Conservation (phyloP, 768 basidiomycete genomes). For the Pleurotus eryngii region DNA sequence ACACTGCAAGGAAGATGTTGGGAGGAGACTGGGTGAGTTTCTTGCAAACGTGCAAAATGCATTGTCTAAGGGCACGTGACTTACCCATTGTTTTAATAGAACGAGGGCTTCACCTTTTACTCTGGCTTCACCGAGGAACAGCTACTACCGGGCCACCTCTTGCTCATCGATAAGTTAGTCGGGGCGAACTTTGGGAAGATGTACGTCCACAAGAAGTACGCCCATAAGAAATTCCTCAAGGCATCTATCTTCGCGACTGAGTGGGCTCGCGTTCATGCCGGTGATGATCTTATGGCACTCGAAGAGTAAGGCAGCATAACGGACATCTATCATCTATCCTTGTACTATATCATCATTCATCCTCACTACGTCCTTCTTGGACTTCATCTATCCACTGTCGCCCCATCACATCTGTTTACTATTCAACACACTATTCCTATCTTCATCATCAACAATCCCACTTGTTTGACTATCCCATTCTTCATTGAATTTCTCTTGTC, state of each 20-base stretch:
- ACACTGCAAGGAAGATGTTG: slow-evolving; percentile 90
- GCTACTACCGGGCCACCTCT: slow-evolving; percentile 72
- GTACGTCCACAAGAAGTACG: slow-evolving; percentile 95
- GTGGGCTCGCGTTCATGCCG: slow-evolving; percentile 58
- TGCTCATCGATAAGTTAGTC: slow-evolving; percentile 80
- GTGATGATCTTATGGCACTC: slow-evolving; percentile 44
- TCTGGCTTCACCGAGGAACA: slow-evolving; percentile 91
- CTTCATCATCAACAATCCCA: slow-evolving; percentile 3
- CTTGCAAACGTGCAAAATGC: slow-evolving; percentile 12
- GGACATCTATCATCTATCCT: slow-evolving; percentile 4
- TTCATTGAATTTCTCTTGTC: neutral
- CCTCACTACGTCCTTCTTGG: slow-evolving; percentile 4
- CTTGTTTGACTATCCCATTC: slow-evolving; percentile 3
- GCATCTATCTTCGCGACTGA: slow-evolving; percentile 76
- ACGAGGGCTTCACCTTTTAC: slow-evolving; percentile 88
- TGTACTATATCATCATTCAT: neutral
- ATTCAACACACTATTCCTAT: neutral
- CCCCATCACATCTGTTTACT: slow-evolving; percentile 6
- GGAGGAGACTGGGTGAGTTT: slow-evolving; percentile 91
- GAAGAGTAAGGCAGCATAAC: slow-evolving; percentile 30
- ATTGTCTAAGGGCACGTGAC: slow-evolving; percentile 30
- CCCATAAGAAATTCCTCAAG: slow-evolving; percentile 96
- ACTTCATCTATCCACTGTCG: slow-evolving; percentile 1
- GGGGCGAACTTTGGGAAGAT: slow-evolving; percentile 78
- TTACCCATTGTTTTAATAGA: slow-evolving; percentile 48